Conservation (phyloP, 306 rosid species). For the cucumber (Cucumis sativus) region Cucumber_9930_V3 NC_026657.2:29262001-29262500, state of each 20-base stretch:
- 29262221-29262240: slow-evolving; percentile 96
- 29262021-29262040: neutral
- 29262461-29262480: neutral
- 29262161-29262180: slow-evolving; percentile 72
- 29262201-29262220: slow-evolving; percentile 70
- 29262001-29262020: neutral
- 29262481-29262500: too few species aligned
- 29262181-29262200: slow-evolving; percentile 51
- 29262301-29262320: neutral
- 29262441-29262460: slow-evolving; percentile 11
- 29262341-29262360: slow-evolving; percentile 89
- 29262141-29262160: slow-evolving; percentile 85
- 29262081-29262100: neutral
- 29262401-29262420: slow-evolving; percentile 99
- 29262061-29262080: neutral
- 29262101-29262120: neutral
- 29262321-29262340: slow-evolving; percentile 63
- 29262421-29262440: slow-evolving; percentile 33
- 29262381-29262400: slow-evolving; percentile 92
- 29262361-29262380: slow-evolving; percentile 88
- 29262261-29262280: neutral
- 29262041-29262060: neutral
- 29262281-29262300: neutral
- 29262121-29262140: slow-evolving; percentile 87
- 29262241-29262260: slow-evolving; percentile 11